Base-by-base conservation (phyloP, 2,329 filamentous ascomycete genomes). In the Cladophialophora exuberans region DNA sequence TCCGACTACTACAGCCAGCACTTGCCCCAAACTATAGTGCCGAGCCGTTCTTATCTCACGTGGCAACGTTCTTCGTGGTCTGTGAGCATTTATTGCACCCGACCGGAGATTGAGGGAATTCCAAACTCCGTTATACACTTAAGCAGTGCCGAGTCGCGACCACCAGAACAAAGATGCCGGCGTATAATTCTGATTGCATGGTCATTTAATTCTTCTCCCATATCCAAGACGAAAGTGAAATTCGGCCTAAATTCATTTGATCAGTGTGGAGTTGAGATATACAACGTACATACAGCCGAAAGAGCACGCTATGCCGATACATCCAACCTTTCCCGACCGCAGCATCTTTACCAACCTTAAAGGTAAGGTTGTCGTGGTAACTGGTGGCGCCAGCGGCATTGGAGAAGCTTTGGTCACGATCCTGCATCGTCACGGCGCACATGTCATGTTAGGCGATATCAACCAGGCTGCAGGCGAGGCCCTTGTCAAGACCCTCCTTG, bases 391-490 rank as follows among this genome's bases (percentile, higher is more conserved):
- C 43, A 74, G 75, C 44, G 76, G 75, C 7, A 78, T 79, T 44
- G 75, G 75, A 5, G 70, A 74, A 2, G 70, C 69, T 36, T 66
- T 74, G 0, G 73, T 76, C 1, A 65, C 68, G 7, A 64, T 72
- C 18, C 70, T 72, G 36, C 67, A 71, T 45, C 54, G 68, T 9
- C 61, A 64, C n/a, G 72, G 72, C n/a, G 73, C 75, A 4, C 66
- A 72, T 35, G 69, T 77, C 43, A 70, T 71, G 57, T 73, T 78
- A 56, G 75, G 76, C 22, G 76, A 79, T 52, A 57, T 74, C 7
- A 69, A 74, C 50, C 63, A 64, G 10, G 48, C 63, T 15, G 61
- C 64, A 3, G 44, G 54, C n/a, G 36, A 52, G 20, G 64, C 59
- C 9, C 60, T 65, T 31, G 31, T 58, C 3, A 22, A 17, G 25